Conservation (phyloP, 2,329 filamentous ascomycete species). For the Colletotrichum trifolii region DNA sequence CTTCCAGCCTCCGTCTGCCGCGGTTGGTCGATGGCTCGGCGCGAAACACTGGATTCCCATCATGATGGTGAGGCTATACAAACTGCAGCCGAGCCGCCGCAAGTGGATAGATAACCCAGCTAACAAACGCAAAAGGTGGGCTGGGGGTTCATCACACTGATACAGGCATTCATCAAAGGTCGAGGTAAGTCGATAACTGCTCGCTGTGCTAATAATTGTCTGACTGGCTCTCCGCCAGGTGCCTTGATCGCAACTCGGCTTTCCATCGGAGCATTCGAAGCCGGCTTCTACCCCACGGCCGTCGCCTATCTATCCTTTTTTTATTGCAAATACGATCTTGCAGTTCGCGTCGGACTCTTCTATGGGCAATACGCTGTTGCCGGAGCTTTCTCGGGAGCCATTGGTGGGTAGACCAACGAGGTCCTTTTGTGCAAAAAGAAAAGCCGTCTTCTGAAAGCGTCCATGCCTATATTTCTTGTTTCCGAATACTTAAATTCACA, state of each 20-base stretch:
- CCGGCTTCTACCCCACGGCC: slow-evolving; percentile 69
- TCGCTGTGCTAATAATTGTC: slow-evolving; percentile 3
- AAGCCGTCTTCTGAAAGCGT: neutral
- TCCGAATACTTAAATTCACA: neutral
- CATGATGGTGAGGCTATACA: slow-evolving; percentile 64
- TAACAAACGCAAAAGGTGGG: slow-evolving; percentile 52
- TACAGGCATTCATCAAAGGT: slow-evolving; percentile 44
- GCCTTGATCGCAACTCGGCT: slow-evolving; percentile 40
- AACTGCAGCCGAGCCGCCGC: slow-evolving; percentile 46
- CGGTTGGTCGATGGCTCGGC: slow-evolving; percentile 50
- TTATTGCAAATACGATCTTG: slow-evolving; percentile 69
- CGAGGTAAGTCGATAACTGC: slow-evolving; percentile 35
- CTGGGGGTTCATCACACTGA: slow-evolving; percentile 45
- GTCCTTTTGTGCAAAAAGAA: neutral
- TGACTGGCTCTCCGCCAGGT: slow-evolving; percentile 28
- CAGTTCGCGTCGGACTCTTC: slow-evolving; percentile 62
- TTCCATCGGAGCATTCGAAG: slow-evolving; percentile 45
- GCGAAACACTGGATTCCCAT: slow-evolving; percentile 66
- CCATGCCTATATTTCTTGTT: neutral
- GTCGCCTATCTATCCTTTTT: slow-evolving; percentile 69
- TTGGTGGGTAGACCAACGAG: slow-evolving; percentile 42
- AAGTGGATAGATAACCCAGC: slow-evolving; percentile 50
- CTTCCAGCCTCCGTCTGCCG: slow-evolving; percentile 65
- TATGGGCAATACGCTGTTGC: slow-evolving; percentile 68
- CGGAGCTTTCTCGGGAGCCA: slow-evolving; percentile 65